Percentiles rank a stretch among this genome's conserved stretches.
These are phyloP conservation scores for Vanrija humicola DNA, from an alignment of 1,284 basidiomycete genomes.

Conservation along the genomic window DNA sequence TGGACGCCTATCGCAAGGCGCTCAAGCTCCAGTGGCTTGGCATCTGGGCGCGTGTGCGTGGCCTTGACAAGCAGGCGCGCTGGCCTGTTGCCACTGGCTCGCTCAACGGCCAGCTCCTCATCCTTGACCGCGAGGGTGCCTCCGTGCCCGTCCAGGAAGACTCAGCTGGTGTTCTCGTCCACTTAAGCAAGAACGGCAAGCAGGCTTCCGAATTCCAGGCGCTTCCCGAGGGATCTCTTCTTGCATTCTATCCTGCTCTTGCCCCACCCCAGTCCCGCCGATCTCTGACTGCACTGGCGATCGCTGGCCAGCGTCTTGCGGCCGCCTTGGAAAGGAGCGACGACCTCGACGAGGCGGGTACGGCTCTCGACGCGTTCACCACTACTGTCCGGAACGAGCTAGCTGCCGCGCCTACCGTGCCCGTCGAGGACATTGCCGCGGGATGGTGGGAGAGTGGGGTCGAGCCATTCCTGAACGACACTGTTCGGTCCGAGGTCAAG, in stretches of 20 bases:
- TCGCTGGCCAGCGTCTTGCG: conserved; percentile 24
- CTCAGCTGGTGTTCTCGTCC: conserved; percentile 56
- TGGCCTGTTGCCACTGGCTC: conserved; percentile 60
- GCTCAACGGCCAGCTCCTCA: conserved; percentile 50
- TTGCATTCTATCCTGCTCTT: conserved; percentile 24
- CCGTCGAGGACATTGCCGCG: conserved; percentile 22
- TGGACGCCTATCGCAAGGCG: conserved; percentile 74
- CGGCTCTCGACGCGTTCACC: conserved; percentile 30
- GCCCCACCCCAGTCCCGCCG: conserved; percentile 25
- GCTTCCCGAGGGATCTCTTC: conserved; percentile 26
- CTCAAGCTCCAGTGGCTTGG: conserved; percentile 90
- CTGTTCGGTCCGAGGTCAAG: conserved; percentile 16
- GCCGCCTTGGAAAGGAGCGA: conserved; percentile 19
- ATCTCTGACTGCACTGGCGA: conserved; percentile 26
- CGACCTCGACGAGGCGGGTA: conserved; percentile 10
- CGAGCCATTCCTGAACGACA: conserved; percentile 20
- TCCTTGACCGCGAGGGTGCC: conserved; percentile 74
- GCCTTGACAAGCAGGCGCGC: conserved; percentile 75
- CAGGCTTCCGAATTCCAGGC: conserved; percentile 21
- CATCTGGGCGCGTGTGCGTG: conserved; percentile 79
- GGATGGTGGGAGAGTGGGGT: conserved; percentile 29
- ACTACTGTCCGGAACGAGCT: conserved; percentile 18
- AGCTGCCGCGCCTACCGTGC: conserved; percentile 14
- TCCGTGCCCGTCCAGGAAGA: conserved; percentile 64
- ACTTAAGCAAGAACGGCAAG: conserved; percentile 18